Percentiles rank a stretch among this genome's conserved stretches.
Evolutionary conservation across 805 yeast species (phyloP).

Genomic region (Candida ponderosae): DNA sequence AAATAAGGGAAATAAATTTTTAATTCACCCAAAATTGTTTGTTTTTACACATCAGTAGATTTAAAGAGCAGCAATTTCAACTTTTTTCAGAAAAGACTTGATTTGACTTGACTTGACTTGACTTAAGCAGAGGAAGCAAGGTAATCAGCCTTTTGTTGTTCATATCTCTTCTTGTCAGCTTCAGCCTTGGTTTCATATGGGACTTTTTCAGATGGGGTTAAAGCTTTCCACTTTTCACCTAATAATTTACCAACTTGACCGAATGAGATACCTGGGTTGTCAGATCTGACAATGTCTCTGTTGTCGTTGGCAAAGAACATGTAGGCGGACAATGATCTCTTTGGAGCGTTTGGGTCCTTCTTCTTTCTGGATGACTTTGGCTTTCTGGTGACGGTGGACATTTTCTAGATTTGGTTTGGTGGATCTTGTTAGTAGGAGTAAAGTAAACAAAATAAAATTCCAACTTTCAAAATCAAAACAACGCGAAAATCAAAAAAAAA

Average conservation of each 20-base stretch:
- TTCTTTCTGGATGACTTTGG: slow-evolving; percentile 34
- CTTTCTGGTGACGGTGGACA: slow-evolving; percentile 33
- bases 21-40: too few relatives aligned
- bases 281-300: slow-evolving; percentile 93
- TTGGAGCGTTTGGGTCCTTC: slow-evolving; percentile 96
- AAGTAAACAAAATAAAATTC: background rate
- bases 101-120: too few relatives aligned
- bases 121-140: slow-evolving; percentile 37
- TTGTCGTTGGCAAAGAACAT: slow-evolving; percentile 98
- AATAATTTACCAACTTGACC: slow-evolving; percentile 93
- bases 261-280: slow-evolving; percentile 92
- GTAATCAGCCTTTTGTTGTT: slow-evolving; percentile 88
- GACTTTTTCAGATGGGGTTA: slow-evolving; percentile 70
- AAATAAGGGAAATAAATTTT: too few relatives aligned
- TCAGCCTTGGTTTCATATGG: slow-evolving; percentile 94
- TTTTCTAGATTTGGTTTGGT: slow-evolving; percentile 6
- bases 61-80: too few relatives aligned
- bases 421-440: slow-evolving; percentile 3
- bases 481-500: too few relatives aligned
- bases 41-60: too few relatives aligned
- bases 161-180: slow-evolving; percentile 96
- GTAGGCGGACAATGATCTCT: slow-evolving; percentile 96
- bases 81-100: too few relatives aligned
- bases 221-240: slow-evolving; percentile 96
- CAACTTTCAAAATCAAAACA: too few relatives aligned